Conservation (phyloP, 1,284 basidiomycete species). For the Tremellales sp. region DNA sequence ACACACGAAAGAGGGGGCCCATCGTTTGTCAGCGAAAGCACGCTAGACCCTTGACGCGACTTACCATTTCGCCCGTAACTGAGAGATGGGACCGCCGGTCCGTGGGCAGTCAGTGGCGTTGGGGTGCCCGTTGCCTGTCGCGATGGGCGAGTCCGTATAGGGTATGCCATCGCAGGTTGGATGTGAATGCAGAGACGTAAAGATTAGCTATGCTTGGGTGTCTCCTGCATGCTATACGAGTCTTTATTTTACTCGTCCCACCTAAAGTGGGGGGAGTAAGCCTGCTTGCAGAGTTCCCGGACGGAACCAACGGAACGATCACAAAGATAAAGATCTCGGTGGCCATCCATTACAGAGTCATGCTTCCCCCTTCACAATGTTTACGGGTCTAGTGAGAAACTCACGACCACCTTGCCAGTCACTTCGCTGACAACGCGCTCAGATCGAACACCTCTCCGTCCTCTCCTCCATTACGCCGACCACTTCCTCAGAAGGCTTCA, state of each 20-base stretch:
- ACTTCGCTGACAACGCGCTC: constrained; percentile 3
- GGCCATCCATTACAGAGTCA: no score
- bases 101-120: not conserved
- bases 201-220: not conserved
- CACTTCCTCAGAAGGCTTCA: constrained; percentile 59
- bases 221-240: no score
- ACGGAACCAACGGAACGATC: no score
- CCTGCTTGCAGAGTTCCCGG: no score
- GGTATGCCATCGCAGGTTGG: not conserved
- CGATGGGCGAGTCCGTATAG: not conserved
- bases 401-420: not conserved
- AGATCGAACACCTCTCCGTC: constrained; percentile 48
- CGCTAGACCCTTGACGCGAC: not conserved
- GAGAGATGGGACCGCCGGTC: constrained; percentile 1
- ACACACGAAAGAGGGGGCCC: not conserved
- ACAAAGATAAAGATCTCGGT: no score
- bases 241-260: no score
- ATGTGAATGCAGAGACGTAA: not conserved
- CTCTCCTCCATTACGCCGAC: constrained; percentile 39
- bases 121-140: not conserved
- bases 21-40: not conserved
- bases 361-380: no score
- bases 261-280: no score
- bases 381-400: constrained; percentile 44
- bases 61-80: not conserved